Percentiles rank a stretch among this genome's conserved stretches.
These are phyloP conservation scores for Catenaria anguillulae DNA, from an alignment of 371 early-diverging fungal species.

Conservation along the genomic window DNA sequence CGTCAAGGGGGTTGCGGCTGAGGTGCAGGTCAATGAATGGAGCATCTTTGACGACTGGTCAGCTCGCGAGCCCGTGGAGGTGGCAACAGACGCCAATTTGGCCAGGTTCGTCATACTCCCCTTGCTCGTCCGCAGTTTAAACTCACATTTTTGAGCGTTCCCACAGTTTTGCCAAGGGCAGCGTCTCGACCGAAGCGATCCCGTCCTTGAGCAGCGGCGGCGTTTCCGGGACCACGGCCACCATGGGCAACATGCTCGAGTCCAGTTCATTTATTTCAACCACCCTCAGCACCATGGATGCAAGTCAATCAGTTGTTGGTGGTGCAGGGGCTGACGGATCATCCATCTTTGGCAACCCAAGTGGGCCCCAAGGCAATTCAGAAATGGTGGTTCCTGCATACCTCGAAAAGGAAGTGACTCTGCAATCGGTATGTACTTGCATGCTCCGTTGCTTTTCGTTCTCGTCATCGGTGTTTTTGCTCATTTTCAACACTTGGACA, in stretches of 20 bases:
- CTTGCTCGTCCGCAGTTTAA: too few species aligned
- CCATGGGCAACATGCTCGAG: not conserved
- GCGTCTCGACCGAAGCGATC: not conserved
- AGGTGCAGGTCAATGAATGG: constrained; percentile 25
- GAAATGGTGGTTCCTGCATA: not conserved
- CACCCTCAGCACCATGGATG: not conserved
- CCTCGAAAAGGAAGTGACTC: not conserved
- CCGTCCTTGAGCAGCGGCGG: not conserved
- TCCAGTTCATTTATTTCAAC: not conserved
- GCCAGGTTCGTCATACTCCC: not conserved
- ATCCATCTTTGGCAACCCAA: not conserved
- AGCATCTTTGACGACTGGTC: constrained; percentile 22
- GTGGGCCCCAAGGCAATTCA: not conserved
- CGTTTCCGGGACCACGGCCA: too few species aligned
- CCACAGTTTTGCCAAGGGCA: not conserved
- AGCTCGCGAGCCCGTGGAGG: not conserved
- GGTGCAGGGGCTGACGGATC: not conserved
- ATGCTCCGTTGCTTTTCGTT: too few species aligned
- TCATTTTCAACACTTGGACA: too few species aligned
- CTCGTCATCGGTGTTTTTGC: too few species aligned
- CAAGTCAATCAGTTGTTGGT: not conserved
- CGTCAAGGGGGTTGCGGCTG: constrained; percentile 17
- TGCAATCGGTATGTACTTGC: not conserved
- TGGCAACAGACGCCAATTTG: not conserved
- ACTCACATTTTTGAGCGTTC: not conserved